Conservation (phyloP, 176 grass and related monocot genomes). For the Juncus inflexus region DNA sequence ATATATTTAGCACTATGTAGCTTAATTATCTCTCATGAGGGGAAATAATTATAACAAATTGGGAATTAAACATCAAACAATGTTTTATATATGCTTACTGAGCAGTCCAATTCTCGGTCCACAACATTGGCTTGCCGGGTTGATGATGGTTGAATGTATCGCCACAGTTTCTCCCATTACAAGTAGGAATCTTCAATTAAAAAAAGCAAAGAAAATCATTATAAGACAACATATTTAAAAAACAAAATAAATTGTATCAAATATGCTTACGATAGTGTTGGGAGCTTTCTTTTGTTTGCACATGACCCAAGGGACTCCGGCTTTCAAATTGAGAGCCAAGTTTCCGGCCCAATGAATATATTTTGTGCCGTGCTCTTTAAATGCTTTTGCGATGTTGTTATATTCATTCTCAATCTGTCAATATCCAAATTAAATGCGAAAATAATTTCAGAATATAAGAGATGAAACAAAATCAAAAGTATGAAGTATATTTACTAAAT, state of each 20-base stretch:
- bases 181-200: constrained; percentile 34
- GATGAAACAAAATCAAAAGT: background rate
- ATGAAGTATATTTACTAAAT: background rate
- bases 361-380: constrained; percentile 44
- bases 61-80: background rate
- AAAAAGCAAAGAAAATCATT: background rate
- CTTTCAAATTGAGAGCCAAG: constrained; percentile 40
- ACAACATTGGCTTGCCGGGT: constrained; percentile 33
- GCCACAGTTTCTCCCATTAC: constrained; percentile 54
- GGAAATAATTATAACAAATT: background rate
- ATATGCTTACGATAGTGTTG: constrained; percentile 46
- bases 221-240: too few relatives aligned
- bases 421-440: too few relatives aligned
- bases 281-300: constrained; percentile 91
- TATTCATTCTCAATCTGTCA: constrained; percentile 94
- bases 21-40: background rate
- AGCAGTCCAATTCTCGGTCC: constrained; percentile 73
- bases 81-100: constrained; percentile 47
- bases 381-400: constrained; percentile 40
- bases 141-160: constrained; percentile 32
- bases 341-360: constrained; percentile 68
- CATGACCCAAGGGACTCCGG: constrained; percentile 81
- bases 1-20: background rate
- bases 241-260: too few relatives aligned
- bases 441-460: background rate